Percentiles rank a stretch among this genome's conserved stretches.
These are phyloP conservation scores for Pythium phragmiticola DNA, from an alignment of 352 stramenopile species.

Conservation along the genomic window DNA sequence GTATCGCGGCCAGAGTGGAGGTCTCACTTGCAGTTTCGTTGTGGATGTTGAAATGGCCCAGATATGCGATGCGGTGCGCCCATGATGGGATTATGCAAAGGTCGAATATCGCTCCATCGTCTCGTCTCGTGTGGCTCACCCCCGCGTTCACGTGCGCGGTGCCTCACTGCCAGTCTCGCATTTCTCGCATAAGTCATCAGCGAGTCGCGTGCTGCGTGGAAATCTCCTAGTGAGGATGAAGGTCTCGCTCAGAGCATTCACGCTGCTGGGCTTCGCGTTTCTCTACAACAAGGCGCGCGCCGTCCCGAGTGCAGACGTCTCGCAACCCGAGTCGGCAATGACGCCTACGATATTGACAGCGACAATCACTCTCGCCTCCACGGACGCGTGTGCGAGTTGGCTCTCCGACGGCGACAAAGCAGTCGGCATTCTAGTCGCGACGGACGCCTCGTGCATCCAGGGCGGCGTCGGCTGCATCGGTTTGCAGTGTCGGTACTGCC, in stretches of 20 bases:
- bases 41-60: too few species aligned
- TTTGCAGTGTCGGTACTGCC: conserved; percentile 28
- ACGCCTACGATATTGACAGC: not conserved
- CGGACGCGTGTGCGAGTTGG: conserved; percentile 9
- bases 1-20: too few species aligned
- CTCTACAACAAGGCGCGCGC: not conserved
- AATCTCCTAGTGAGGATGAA: not conserved
- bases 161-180: too few species aligned
- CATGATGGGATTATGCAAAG: too few species aligned
- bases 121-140: too few species aligned
- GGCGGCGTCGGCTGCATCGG: conserved; percentile 28
- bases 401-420: conserved; percentile 14
- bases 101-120: too few species aligned
- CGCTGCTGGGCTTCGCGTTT: not conserved
- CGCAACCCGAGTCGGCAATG: not conserved
- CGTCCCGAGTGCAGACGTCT: not conserved
- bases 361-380: not conserved
- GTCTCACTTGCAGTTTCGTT: too few species aligned
- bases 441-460: conserved; percentile 10
- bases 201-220: too few species aligned
- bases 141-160: too few species aligned
- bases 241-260: not conserved
- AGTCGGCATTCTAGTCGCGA: conserved; percentile 6
- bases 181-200: too few species aligned
- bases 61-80: too few species aligned